Percentiles rank a stretch among this genome's conserved stretches.
Conservation (phyloP, 106 monocot genomes). For the Narthecium ossifragum region DNA sequence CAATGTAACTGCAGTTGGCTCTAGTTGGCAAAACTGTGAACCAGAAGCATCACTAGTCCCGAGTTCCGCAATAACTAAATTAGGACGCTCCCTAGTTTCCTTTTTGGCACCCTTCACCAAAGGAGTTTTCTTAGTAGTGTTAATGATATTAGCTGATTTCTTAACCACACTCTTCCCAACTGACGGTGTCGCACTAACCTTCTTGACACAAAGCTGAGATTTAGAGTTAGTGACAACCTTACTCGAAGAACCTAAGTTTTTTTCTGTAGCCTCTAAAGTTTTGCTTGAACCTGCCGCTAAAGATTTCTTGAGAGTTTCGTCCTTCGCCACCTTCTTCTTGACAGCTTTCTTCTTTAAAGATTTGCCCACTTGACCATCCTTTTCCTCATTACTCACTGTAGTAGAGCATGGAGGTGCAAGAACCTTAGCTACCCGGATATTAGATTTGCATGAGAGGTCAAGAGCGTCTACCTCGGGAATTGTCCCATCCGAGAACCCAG, state of each 20-base stretch:
- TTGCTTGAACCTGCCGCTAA: conserved; percentile 2
- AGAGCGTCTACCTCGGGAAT: conserved; percentile 14
- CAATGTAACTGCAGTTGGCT: not conserved
- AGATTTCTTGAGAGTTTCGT: conserved; percentile 1
- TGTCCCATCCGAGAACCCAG: conserved; percentile 12
- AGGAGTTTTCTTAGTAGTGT: conserved; percentile 1
- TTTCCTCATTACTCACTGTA: conserved; percentile 9
- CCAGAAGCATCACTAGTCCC: not conserved
- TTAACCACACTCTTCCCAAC: conserved; percentile 8
- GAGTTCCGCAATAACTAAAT: conserved; percentile 2
- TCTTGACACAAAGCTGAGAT: conserved; percentile 4
- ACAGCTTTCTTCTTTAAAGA: conserved; percentile 10
- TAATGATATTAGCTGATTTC: too few relatives aligned
- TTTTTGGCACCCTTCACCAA: conserved; percentile 8
- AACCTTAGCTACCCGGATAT: conserved; percentile 18
- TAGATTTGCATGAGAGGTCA: conserved; percentile 20
- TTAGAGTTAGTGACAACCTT: conserved; percentile 1
- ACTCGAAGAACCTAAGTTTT: not conserved
- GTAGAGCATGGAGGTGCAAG: not conserved
- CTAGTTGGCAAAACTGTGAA: conserved; percentile 7
- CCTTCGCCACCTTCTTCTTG: conserved; percentile 20
- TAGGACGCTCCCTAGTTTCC: conserved; percentile 3
- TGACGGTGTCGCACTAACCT: not conserved
- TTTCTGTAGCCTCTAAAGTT: conserved; percentile 4
- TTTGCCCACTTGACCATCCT: too few relatives aligned